Conservation (phyloP, 192 early-diverging fungal species). For the Coemansia sp. region DNA sequence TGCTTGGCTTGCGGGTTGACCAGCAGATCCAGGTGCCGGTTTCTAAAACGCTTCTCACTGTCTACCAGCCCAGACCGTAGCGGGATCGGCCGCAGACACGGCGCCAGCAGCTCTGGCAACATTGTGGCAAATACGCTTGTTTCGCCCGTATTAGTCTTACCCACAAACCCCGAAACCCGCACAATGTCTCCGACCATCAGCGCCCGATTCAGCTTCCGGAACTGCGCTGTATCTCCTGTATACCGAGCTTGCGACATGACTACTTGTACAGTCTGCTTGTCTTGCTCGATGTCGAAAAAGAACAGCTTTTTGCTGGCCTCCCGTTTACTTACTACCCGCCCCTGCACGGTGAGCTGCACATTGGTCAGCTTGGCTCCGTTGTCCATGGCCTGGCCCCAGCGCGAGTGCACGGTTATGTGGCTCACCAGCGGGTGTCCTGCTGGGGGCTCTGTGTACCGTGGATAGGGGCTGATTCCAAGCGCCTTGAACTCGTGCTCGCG, state of each 20-base stretch:
- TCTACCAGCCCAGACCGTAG: slow-evolving; percentile 59
- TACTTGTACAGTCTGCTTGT: slow-evolving; percentile 62
- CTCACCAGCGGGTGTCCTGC: slow-evolving; percentile 21
- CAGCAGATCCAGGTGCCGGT: slow-evolving; percentile 72
- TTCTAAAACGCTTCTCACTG: slow-evolving; percentile 67
- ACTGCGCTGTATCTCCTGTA: slow-evolving; percentile 31
- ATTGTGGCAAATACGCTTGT: slow-evolving; percentile 63
- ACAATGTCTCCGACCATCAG: slow-evolving; percentile 67
- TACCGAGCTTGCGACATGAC: slow-evolving; percentile 56
- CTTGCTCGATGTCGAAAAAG: slow-evolving; percentile 68
- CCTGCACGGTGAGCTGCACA: slow-evolving; percentile 48
- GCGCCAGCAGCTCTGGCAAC: slow-evolving; percentile 58
- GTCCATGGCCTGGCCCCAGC: slow-evolving; percentile 21
- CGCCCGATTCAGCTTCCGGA: slow-evolving; percentile 44
- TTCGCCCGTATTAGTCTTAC: slow-evolving; percentile 69
- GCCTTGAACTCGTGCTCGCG: slow-evolving; percentile 16
- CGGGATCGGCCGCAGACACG: slow-evolving; percentile 70
- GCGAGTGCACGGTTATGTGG: slow-evolving; percentile 16
- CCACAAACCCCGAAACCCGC: slow-evolving; percentile 60
- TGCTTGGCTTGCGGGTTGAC: slow-evolving; percentile 58
- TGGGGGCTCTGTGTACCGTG: slow-evolving; percentile 27
- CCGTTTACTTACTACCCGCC: slow-evolving; percentile 65
- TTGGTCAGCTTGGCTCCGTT: slow-evolving; percentile 33
- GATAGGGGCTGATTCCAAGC: slow-evolving; percentile 37
- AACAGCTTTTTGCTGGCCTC: slow-evolving; percentile 71